A percentile compares a stretch with the other conserved stretches of the same genome.
Conservation (phyloP, 176 grass and related monocot genomes). For the Poa pratensis region DNA sequence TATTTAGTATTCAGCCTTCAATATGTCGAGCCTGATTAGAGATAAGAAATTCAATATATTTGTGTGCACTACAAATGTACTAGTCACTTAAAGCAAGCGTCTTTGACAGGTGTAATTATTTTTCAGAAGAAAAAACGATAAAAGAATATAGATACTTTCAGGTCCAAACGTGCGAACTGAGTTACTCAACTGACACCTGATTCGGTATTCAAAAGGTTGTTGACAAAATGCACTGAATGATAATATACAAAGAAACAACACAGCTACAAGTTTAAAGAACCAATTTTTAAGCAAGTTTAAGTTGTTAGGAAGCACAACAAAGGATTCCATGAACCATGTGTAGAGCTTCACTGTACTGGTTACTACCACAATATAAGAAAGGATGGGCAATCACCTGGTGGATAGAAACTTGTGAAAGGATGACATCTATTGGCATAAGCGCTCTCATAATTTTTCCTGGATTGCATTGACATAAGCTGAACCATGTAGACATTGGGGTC, state of each 20-base stretch:
- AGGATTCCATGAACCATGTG: neutral
- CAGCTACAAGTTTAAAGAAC: neutral
- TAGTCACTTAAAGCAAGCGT: neutral
- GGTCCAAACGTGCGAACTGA: neutral
- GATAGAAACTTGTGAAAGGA: constrained; percentile 8
- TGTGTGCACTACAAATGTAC: neutral
- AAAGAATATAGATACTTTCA: neutral
- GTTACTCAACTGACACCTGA: neutral
- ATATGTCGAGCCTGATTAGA: neutral
- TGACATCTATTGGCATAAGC: neutral
- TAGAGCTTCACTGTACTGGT: neutral
- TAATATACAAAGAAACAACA: neutral
- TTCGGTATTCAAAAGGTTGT: neutral
- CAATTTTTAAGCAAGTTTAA: neutral
- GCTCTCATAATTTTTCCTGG: neutral
- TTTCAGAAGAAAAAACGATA: neutral
- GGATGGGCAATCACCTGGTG: neutral
- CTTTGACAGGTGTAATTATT: neutral
- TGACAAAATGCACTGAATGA: neutral
- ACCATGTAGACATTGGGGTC: neutral
- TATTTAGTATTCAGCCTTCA: neutral
- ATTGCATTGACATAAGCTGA: neutral
- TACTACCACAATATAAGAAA: neutral
- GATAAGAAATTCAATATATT: neutral
- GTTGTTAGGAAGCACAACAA: constrained; percentile 4